Percentiles rank a stretch among this genome's conserved stretches.
Evolutionary conservation across 352 stramenopile species (phyloP).

Genomic region (Aphanomyces invadans): DNA sequence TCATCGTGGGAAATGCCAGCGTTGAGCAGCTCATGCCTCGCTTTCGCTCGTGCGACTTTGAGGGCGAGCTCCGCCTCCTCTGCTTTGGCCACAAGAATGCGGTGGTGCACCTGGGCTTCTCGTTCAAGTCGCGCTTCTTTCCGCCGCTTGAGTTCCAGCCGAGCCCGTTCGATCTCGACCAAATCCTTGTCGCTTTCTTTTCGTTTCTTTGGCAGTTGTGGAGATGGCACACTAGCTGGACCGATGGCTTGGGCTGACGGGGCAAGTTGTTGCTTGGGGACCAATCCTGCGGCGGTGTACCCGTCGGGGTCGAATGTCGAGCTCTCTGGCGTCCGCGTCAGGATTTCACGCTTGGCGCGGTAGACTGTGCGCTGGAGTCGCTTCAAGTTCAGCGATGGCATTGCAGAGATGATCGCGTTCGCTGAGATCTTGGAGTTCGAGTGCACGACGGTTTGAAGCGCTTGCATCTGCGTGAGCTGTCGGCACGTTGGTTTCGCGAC

Average conservation of each 20-base stretch:
- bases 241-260: not conserved
- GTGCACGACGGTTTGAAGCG: constrained; percentile 41
- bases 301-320: not conserved
- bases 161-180: not conserved
- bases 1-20: not conserved
- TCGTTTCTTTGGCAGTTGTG: not conserved
- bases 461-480: constrained; percentile 35
- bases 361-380: constrained; percentile 11
- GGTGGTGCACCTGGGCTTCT: constrained; percentile 6
- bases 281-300: not conserved
- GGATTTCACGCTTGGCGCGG: not conserved
- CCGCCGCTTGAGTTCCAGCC: constrained; percentile 7
- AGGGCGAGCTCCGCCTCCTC: constrained; percentile 5
- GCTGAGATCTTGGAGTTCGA: constrained; percentile 22
- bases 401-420: constrained; percentile 3
- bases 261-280: not conserved
- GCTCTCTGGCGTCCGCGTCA: constrained; percentile 1
- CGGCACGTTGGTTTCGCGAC: constrained; percentile 37
- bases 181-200: not conserved
- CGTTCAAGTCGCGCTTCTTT: not conserved
- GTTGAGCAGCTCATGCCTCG: constrained; percentile 5
- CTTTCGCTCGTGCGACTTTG: constrained; percentile 13
- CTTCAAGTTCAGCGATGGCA: constrained; percentile 11
- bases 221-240: not conserved
- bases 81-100: constrained; percentile 14